These are phyloP conservation scores for Fusarium protoensiforme DNA, from an alignment of 2,329 filamentous ascomycete species.

Conservation along the genomic window DNA sequence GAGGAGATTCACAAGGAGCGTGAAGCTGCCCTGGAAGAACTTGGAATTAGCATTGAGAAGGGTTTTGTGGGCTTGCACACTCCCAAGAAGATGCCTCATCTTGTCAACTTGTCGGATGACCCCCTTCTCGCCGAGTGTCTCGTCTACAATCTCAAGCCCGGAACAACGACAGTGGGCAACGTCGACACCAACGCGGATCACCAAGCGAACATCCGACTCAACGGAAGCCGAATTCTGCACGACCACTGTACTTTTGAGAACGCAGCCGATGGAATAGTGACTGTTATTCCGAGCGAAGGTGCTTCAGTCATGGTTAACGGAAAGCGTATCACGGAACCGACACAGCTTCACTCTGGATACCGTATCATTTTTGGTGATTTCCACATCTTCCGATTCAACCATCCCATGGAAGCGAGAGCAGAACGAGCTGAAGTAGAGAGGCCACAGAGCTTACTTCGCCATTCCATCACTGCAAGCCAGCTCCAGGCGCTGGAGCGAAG, in stretches of 20 bases:
- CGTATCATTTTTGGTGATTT: constrained; percentile 97
- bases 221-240: constrained; percentile 90
- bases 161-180: constrained; percentile 93
- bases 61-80: constrained; percentile 95
- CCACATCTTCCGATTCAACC: constrained; percentile 98
- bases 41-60: constrained; percentile 99
- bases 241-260: constrained; percentile 97
- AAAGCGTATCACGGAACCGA: constrained; percentile 85
- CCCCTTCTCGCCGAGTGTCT: constrained; percentile 94
- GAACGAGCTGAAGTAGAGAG: constrained; percentile 82
- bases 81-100: constrained; percentile 98
- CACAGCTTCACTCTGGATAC: constrained; percentile 88
- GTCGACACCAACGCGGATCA: constrained; percentile 82
- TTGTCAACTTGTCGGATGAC: constrained; percentile 97
- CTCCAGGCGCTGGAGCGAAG: constrained; percentile 67
- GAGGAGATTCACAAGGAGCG: constrained; percentile 98
- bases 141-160: constrained; percentile 97
- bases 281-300: constrained; percentile 87
- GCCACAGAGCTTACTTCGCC: constrained; percentile 80
- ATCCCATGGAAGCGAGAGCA: constrained; percentile 93
- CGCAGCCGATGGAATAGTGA: constrained; percentile 86
- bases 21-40: constrained; percentile 92
- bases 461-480: constrained; percentile 77
- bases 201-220: constrained; percentile 89
- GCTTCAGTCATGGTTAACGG: constrained; percentile 99